phyloP scores from a whole-genome alignment of 331 rosid species.

The Cucumis variabilis region DNA sequence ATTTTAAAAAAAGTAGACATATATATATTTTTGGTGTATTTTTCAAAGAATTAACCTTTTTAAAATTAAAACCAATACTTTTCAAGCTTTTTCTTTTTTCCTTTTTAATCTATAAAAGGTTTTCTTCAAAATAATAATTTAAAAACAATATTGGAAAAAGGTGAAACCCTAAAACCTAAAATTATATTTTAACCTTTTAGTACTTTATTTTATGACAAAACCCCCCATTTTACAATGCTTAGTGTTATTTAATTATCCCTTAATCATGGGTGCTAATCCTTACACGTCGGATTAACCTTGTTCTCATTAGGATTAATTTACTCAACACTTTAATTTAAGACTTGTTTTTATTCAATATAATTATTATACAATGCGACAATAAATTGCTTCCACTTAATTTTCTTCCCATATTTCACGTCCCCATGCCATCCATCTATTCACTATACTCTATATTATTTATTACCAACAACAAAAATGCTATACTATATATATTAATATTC shows the following conservation, averaged over 20 bases:
- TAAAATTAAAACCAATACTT: too few relatives aligned
- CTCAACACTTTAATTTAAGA: background rate
- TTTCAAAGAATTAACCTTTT: too few relatives aligned
- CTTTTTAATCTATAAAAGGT: too few relatives aligned
- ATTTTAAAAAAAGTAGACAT: too few relatives aligned
- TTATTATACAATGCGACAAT: background rate
- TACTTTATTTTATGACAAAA: background rate
- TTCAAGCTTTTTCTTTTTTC: too few relatives aligned
- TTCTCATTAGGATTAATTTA: background rate
- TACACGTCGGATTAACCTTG: constrained; percentile 1
- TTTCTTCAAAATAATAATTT: background rate
- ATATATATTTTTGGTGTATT: too few relatives aligned
- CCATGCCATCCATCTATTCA: background rate
- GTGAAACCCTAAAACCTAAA: background rate
- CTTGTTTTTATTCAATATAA: background rate
- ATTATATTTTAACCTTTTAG: background rate
- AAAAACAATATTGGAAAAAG: too few relatives aligned
- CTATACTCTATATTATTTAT: background rate
- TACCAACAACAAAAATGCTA: background rate
- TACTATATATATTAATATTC: background rate
- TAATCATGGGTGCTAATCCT: constrained; percentile 15
- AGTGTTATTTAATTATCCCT: background rate
- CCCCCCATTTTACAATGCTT: background rate
- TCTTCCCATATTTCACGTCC: background rate
- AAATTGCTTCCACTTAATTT: background rate